Percentiles rank a stretch among this genome's conserved stretches.
Evolutionary conservation across 805 yeast species (phyloP).

Genomic region (Candida quercuum): DNA sequence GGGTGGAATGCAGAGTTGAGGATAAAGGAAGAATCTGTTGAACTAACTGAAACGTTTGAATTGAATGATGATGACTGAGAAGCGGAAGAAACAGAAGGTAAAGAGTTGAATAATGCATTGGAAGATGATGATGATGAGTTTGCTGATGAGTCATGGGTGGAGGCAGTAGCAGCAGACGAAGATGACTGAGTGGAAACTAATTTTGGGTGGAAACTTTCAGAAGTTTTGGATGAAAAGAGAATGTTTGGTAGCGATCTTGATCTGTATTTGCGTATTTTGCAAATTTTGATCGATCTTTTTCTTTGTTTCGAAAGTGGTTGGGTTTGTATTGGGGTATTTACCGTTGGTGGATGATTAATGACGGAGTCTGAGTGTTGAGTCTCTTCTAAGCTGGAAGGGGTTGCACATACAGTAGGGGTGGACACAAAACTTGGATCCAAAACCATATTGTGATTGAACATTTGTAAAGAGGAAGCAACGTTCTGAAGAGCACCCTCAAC

Average conservation of each 20-base stretch:
- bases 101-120: neutral
- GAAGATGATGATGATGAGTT: conserved; percentile 8
- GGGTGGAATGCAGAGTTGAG: conserved; percentile 25
- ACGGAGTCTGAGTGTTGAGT: neutral
- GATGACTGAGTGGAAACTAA: neutral
- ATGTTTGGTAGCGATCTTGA: conserved; percentile 25
- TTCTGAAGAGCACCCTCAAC: conserved; percentile 12
- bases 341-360: conserved; percentile 5
- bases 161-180: no score
- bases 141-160: no score
- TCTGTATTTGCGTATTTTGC: conserved; percentile 21
- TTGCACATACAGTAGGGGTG: conserved; percentile 10
- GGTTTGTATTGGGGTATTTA: conserved; percentile 2
- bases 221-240: conserved; percentile 7
- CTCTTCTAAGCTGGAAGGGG: conserved; percentile 1
- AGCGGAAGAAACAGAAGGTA: neutral
- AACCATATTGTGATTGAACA: conserved; percentile 6
- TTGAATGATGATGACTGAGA: conserved; percentile 3
- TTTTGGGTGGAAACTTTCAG: conserved; percentile 1
- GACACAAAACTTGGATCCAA: conserved; percentile 10
- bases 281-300: conserved; percentile 5
- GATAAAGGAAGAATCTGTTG: no score
- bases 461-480: conserved; percentile 3
- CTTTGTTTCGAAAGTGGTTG: conserved; percentile 2
- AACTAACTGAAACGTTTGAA: no score